phyloP scores from a whole-genome alignment of 2,329 filamentous ascomycete genomes.

The Hymenoscyphus scutula region DNA sequence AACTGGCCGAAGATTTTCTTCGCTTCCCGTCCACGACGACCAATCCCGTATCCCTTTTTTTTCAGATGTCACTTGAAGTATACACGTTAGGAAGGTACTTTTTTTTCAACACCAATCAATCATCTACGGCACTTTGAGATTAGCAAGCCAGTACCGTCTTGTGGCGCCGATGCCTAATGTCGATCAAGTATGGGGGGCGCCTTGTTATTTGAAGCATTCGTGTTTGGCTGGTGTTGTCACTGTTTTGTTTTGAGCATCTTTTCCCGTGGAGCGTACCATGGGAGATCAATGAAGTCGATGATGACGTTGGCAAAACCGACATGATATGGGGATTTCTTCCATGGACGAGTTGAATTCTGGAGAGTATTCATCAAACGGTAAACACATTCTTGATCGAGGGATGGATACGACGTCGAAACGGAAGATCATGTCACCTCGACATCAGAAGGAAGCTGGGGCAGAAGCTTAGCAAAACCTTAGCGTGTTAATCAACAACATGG shows the following conservation, averaged over 20 bases:
- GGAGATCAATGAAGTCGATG: background rate
- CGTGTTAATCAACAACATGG: background rate
- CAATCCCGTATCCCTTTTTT: too few relatives aligned
- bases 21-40: too few relatives aligned
- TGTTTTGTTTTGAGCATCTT: background rate
- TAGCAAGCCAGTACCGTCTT: background rate
- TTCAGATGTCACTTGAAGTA: background rate
- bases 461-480: background rate
- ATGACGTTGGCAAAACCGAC: background rate
- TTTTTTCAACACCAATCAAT: background rate
- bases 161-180: background rate
- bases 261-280: background rate
- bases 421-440: background rate
- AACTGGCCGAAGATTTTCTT: too few relatives aligned
- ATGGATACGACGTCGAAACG: background rate
- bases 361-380: background rate
- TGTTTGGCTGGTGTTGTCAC: background rate
- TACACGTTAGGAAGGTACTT: background rate
- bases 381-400: background rate
- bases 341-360: too few relatives aligned
- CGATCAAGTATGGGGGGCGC: background rate
- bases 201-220: background rate
- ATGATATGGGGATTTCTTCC: background rate
- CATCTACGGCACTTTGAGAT: background rate
- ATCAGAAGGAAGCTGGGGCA: background rate